Percentiles rank a stretch among this genome's conserved stretches.
Evolutionary conservation across 139 green algal genomes (phyloP).

Genomic region (Choricystis sp.): DNA sequence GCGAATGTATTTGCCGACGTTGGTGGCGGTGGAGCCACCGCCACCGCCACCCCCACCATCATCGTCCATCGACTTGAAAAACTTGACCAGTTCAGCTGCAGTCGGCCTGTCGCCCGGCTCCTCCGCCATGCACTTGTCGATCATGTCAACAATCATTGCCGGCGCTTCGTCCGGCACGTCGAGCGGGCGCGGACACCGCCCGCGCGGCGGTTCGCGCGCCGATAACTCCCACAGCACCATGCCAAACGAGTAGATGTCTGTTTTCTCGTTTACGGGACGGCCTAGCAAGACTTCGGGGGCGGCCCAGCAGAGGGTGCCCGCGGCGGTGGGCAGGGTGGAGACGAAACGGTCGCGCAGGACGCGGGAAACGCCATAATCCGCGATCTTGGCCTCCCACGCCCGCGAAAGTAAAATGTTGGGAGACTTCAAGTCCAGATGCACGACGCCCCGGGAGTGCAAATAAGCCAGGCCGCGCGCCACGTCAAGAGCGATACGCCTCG

Average conservation of each 20-base stretch:
- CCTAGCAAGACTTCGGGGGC: constrained; percentile 24
- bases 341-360: constrained; percentile 25
- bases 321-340: constrained; percentile 4
- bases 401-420: constrained; percentile 24
- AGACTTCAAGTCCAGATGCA: constrained; percentile 27
- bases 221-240: constrained; percentile 27
- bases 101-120: constrained; percentile 17
- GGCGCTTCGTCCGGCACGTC: constrained; percentile 19
- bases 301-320: constrained; percentile 20
- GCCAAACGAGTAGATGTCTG: constrained; percentile 23
- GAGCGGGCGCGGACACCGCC: constrained; percentile 16
- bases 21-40: no score
- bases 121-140: constrained; percentile 12
- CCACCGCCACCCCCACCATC: no score
- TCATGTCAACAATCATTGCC: constrained; percentile 12
- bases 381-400: constrained; percentile 15
- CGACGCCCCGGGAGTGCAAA: constrained; percentile 17
- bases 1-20: no score
- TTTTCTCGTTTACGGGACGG: constrained; percentile 11
- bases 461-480: constrained; percentile 18
- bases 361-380: constrained; percentile 22
- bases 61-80: no score
- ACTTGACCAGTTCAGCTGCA: constrained; percentile 11
- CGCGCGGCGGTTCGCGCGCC: constrained; percentile 13
- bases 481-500: constrained; percentile 14